These are phyloP conservation scores for Solanum stenotomum DNA, from an alignment of 257 asterid species.

Conservation along the genomic window DNA sequence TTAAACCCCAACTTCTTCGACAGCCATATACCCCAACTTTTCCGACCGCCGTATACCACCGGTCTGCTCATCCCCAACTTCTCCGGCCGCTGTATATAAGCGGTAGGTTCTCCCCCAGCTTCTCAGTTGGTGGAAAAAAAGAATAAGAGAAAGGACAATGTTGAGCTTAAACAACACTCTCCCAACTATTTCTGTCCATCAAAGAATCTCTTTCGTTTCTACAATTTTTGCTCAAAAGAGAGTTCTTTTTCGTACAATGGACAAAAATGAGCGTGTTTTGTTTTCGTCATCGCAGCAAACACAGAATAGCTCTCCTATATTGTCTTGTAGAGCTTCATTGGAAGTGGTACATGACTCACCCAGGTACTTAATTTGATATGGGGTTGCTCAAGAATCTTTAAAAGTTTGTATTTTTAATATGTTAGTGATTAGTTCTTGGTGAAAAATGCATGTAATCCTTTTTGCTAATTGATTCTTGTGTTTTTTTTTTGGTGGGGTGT, in stretches of 20 bases:
- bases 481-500: background rate
- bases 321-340: conserved; percentile 27
- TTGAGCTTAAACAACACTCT: background rate
- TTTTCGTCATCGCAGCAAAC: background rate
- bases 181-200: background rate
- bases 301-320: background rate
- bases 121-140: background rate
- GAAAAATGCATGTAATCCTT: background rate
- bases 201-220: background rate
- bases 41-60: background rate
- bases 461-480: background rate
- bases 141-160: background rate
- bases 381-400: background rate
- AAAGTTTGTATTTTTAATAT: background rate
- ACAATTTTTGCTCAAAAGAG: background rate
- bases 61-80: background rate
- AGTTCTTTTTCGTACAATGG: background rate
- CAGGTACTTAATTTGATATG: conserved; percentile 12
- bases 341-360: conserved; percentile 19
- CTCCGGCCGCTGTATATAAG: background rate
- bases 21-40: too few relatives aligned
- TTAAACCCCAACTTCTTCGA: background rate
- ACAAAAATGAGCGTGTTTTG: background rate
- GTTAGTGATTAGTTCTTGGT: background rate
- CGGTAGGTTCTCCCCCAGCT: background rate